Evolutionary conservation across 768 basidiomycete species (phyloP).

Genomic region (Hericium erinaceus): DNA sequence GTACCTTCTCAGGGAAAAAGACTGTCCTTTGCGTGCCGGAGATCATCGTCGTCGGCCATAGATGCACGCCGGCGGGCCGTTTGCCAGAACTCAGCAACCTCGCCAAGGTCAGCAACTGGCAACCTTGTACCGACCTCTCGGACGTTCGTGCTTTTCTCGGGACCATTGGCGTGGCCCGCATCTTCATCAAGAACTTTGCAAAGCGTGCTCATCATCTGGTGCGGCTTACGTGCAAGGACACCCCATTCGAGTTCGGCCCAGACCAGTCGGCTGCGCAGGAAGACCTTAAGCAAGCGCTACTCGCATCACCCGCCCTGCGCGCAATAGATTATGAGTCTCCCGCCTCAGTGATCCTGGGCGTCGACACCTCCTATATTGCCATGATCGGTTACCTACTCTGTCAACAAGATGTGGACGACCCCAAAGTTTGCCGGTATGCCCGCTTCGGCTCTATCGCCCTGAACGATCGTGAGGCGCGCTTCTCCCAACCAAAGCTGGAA

Average conservation of each 20-base stretch:
- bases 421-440: slow-evolving; percentile 15
- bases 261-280: slow-evolving; percentile 10
- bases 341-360: slow-evolving; percentile 14
- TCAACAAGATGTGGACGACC: slow-evolving; percentile 15
- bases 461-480: slow-evolving; percentile 18
- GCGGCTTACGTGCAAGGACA: slow-evolving; percentile 14
- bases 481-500: slow-evolving; percentile 20
- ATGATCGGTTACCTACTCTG: slow-evolving; percentile 19
- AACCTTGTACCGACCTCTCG: slow-evolving; percentile 4
- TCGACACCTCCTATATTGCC: slow-evolving; percentile 20
- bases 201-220: slow-evolving; percentile 14
- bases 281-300: slow-evolving; percentile 12
- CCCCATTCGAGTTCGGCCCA: slow-evolving; percentile 11
- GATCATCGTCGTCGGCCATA: slow-evolving; percentile 27
- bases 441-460: slow-evolving; percentile 31
- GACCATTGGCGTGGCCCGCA: slow-evolving; percentile 13
- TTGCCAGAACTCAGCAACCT: slow-evolving; percentile 19
- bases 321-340: slow-evolving; percentile 15
- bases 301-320: not conserved
- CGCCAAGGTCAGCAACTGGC: slow-evolving; percentile 21
- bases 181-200: slow-evolving; percentile 17
- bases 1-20: slow-evolving; percentile 30
- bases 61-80: slow-evolving; percentile 25
- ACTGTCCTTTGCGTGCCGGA: slow-evolving; percentile 20
- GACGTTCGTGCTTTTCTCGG: slow-evolving; percentile 21